Evolutionary conservation across 2,329 filamentous ascomycete species (phyloP), one percentile per base, ranked within the genome.

Genomic region (Eutypella sp.): DNA sequence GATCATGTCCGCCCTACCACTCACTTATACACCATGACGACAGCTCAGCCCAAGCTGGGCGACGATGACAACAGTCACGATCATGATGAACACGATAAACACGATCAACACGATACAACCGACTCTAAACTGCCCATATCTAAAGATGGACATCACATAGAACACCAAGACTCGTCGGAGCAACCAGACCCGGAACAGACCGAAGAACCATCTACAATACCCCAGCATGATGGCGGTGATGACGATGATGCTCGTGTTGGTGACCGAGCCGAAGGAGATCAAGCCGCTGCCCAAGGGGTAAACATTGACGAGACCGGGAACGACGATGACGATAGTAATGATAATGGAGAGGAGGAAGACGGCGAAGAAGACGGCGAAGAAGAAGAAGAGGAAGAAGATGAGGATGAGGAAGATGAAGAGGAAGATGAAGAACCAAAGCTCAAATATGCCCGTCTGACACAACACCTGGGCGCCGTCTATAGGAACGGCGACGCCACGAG

Each of bases 401-500:
- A 82, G 0, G 82, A 84, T 0, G 85, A 89, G 0, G 85, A 87
- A 0, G 84, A 86, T 0, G 89, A 95, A 0, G 89, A 91, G 0
- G 90, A 93, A 3, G 91, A 96, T 5, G 92, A 97, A 16, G 92
- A 97, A 67, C 95, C 93, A 23, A 86, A 85, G 61, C 79, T 99
- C 58, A 99, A 99, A 68, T 96, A 96, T 65, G 86, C 85, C 42
- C 85, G 89, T 41, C 70, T 97, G 56, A 97, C 93, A 7, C 85
- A 84, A 49, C 84, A 85, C 58, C 71, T 99, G 50, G 82, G 79
- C 22, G 74, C 85, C 37, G 80, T 96, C 27, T 99, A 99, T 70
- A 84, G 90, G 47, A 96, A 95, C 70, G 91, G 89, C 57, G 93
- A 99, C 76, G 89, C 90, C 56, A 96, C 92, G 22, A 96, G 91